Conservation (phyloP, 2,329 filamentous ascomycete species). For the Colletotrichum sp. region DNA sequence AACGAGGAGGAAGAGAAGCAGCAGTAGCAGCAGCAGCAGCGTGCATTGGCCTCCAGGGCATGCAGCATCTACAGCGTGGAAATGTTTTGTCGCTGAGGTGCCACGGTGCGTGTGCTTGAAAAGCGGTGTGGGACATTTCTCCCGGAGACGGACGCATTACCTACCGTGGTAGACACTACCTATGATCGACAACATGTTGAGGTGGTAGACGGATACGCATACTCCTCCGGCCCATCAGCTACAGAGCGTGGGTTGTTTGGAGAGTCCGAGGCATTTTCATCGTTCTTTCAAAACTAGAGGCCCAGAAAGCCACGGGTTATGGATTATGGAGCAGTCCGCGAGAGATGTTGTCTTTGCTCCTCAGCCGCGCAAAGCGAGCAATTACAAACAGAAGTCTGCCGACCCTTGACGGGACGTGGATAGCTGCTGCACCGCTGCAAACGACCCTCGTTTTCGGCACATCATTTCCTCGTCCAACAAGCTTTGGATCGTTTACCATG, state of each 20-base stretch:
- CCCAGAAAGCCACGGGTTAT: background rate
- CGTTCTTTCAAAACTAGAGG: background rate
- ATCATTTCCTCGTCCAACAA: background rate
- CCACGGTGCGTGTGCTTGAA: background rate
- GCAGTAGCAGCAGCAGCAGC: background rate
- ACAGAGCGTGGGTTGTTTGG: background rate
- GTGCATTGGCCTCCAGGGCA: background rate
- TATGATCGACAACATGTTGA: background rate
- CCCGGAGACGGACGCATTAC: background rate
- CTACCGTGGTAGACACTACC: background rate
- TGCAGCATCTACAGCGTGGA: background rate
- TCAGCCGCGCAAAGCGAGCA: background rate
- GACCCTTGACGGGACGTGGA: background rate
- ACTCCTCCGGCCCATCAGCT: background rate
- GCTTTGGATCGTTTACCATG: background rate
- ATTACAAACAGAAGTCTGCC: background rate
- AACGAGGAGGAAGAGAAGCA: background rate
- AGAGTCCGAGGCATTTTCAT: background rate
- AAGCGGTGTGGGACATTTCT: slow-evolving; percentile 13
- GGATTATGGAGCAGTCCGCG: background rate
- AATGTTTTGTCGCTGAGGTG: background rate
- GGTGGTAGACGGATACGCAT: background rate
- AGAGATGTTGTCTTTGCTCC: background rate
- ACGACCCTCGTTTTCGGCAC: background rate
- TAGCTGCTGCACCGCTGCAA: background rate